These are phyloP conservation scores for Perkinsus marinus DNA, from an alignment of 169 alveolate species.

Conservation along the genomic window DNA sequence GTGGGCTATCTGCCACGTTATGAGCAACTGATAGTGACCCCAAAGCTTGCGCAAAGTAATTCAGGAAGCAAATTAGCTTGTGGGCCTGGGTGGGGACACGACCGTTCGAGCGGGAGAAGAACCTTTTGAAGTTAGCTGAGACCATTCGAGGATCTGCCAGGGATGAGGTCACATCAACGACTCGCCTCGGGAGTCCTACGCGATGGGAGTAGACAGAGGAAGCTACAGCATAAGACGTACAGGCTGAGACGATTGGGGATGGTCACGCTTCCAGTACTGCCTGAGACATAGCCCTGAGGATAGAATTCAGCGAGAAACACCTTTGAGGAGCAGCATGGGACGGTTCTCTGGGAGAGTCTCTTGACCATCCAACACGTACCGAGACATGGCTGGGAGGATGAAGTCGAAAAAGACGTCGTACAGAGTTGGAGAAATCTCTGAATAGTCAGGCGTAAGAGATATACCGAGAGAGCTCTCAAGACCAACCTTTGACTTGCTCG, in stretches of 20 bases:
- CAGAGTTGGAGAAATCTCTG: background rate
- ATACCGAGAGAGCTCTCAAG: background rate
- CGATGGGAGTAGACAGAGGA: background rate
- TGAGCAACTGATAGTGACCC: background rate
- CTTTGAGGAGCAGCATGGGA: background rate
- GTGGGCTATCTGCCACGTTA: background rate
- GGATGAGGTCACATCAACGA: background rate
- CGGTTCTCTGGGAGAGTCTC: background rate
- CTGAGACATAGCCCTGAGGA: background rate
- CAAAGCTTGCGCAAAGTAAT: background rate
- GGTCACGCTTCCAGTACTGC: background rate
- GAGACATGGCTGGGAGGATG: background rate
- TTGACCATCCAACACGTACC: background rate
- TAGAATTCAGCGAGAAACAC: background rate
- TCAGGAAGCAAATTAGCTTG: background rate
- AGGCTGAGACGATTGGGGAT: background rate
- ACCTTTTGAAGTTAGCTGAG: background rate
- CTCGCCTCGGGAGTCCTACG: background rate
- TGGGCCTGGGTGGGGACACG: background rate
- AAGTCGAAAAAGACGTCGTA: background rate
- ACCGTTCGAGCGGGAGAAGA: background rate
- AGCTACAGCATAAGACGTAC: background rate
- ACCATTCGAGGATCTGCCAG: background rate
- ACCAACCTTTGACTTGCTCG: background rate
- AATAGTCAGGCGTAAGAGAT: background rate